Evolutionary conservation across 805 yeast species (phyloP).

Genomic region (Priceomyces haplophilus): DNA sequence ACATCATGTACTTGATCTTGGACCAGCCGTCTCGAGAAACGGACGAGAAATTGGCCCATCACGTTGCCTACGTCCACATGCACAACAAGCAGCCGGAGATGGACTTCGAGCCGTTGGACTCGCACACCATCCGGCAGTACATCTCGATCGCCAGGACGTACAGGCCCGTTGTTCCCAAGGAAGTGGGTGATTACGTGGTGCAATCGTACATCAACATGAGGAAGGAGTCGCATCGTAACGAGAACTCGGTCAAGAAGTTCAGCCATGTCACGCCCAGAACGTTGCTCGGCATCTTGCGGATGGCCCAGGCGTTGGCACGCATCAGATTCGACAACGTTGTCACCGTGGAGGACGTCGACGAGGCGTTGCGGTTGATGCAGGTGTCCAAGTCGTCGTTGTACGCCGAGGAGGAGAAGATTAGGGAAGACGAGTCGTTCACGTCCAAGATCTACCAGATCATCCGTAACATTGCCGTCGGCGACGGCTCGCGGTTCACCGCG

Average conservation of each 20-base stretch:
- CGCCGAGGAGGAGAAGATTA: constrained; percentile 46
- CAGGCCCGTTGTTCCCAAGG: constrained; percentile 81
- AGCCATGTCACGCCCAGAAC: constrained; percentile 96
- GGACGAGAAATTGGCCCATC: constrained; percentile 86
- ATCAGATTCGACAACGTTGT: constrained; percentile 77
- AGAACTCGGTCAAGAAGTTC: constrained; percentile 72
- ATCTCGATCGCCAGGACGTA: constrained; percentile 79
- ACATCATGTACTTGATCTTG: constrained; percentile 78
- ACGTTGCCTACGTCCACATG: constrained; percentile 95
- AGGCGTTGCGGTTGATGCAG: constrained; percentile 81
- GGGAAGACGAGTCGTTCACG: constrained; percentile 63
- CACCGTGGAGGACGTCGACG: constrained; percentile 82
- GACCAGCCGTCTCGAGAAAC: constrained; percentile 78
- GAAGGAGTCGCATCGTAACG: constrained; percentile 81
- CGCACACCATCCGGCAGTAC: constrained; percentile 79
- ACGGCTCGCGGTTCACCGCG: constrained; percentile 24
- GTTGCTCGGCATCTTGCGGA: constrained; percentile 80
- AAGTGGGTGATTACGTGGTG: constrained; percentile 83
- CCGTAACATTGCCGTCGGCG: constrained; percentile 50
- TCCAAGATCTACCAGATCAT: constrained; percentile 73
- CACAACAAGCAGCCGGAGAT: constrained; percentile 80
- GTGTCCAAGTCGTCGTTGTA: constrained; percentile 84
- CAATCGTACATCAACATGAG: constrained; percentile 86
- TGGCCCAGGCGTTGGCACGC: constrained; percentile 93
- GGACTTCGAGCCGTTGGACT: constrained; percentile 73